Evolutionary conservation across 352 stramenopile species (phyloP), one percentile per base, ranked within the genome.

Genomic region (Aphanomyces cochlioides): DNA sequence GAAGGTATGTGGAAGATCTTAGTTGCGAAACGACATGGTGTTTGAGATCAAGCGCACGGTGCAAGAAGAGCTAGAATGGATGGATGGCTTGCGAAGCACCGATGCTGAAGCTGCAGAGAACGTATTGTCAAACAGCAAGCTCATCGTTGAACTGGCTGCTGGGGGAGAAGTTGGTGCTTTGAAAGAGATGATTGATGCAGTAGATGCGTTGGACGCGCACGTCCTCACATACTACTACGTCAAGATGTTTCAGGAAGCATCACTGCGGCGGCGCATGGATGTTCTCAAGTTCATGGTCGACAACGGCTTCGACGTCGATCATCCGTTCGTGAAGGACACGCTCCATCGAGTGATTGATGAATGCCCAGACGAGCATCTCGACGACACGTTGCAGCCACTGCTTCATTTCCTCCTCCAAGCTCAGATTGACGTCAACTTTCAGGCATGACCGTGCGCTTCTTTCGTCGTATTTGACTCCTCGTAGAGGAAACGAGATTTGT

Each of bases 301-400:
- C 72, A 13, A 21, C 47, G 3, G 63, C 54, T n/a, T 90, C 81
- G 10, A 53, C 72, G 12, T 79, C 65, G 7, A 76, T 50, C 0
- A 47, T 17, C 5, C 89, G 57, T 6, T 45, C 71, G 3, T 83
- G 79, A 8, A 93, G 69, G 19, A 88, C 75, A 10, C 63, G 56
- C 56, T 91, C 84, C 7, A 93, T 63, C 17, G 83, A 56, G 53
- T 89, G 80, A 47, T 75, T 74, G 72, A 90, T 78, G 39, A 75
- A 80, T n/a, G 77, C 69, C 47, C 90, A 80, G 28, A 28, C 28
- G 54, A 79, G 71, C 8, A 87, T 63, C 50, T 90, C 79, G 56
- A 93, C 90, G 64, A 84, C 84, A 37, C 90, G 84, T 47, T 73
- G 41, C 10, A 90, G 57, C 81, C 91, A 79, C 60, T 90, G 84